Evolutionary conservation across 306 rosid genomes (phyloP).

Genomic region (Cucurbita pepo): DNA sequence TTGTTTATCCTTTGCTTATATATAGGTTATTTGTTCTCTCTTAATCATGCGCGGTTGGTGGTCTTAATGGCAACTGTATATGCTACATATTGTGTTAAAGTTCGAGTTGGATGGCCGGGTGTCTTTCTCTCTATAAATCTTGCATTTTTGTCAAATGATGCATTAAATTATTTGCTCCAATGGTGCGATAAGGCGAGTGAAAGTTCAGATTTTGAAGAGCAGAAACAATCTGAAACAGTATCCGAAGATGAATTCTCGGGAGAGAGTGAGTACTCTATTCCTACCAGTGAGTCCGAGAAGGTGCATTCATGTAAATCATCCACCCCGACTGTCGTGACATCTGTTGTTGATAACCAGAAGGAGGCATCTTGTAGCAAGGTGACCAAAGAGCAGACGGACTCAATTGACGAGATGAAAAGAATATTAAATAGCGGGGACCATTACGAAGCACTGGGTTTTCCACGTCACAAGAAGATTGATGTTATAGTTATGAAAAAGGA

Average conservation of each 20-base stretch:
- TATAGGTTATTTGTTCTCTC: slow-evolving; percentile 90
- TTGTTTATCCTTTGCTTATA: not conserved
- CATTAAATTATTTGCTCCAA: slow-evolving; percentile 61
- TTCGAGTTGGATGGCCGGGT: slow-evolving; percentile 84
- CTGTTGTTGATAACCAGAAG: slow-evolving; percentile 33
- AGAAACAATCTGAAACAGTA: slow-evolving; percentile 48
- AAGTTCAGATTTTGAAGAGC: slow-evolving; percentile 61
- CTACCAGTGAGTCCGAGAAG: slow-evolving; percentile 50
- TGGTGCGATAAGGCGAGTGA: slow-evolving; percentile 82
- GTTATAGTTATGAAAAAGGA: slow-evolving; percentile 52
- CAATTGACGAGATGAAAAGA: slow-evolving; percentile 75
- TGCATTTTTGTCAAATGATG: slow-evolving; percentile 72
- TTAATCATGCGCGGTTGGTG: slow-evolving; percentile 84
- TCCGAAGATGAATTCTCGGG: slow-evolving; percentile 57
- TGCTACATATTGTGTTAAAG: slow-evolving; percentile 74
- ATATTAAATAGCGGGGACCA: slow-evolving; percentile 57
- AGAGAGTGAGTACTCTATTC: slow-evolving; percentile 51
- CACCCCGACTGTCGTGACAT: slow-evolving; percentile 34
- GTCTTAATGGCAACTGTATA: slow-evolving; percentile 60
- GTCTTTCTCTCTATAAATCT: slow-evolving; percentile 71
- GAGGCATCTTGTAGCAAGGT: slow-evolving; percentile 43
- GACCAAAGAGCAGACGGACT: slow-evolving; percentile 34
- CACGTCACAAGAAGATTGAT: slow-evolving; percentile 69
- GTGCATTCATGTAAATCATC: slow-evolving; percentile 65
- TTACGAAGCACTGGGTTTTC: slow-evolving; percentile 75